Percentiles rank a stretch among this genome's conserved stretches.
These are phyloP conservation scores for Eucalyptus virginea DNA, from an alignment of 345 rosid species.

Conservation along the genomic window DNA sequence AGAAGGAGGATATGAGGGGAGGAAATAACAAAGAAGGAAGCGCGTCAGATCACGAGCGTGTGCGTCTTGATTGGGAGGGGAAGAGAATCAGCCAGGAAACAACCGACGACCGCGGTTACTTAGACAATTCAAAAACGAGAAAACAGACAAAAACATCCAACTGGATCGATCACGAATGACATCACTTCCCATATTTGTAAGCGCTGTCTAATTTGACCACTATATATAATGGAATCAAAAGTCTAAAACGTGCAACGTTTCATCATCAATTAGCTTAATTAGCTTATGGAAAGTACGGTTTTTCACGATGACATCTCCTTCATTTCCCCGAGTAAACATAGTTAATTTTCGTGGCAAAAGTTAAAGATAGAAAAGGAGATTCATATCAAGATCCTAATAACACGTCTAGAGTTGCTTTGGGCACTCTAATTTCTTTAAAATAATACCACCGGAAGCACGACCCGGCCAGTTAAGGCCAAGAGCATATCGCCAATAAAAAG, in stretches of 20 bases:
- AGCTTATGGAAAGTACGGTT: not conserved
- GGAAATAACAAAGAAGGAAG: not conserved
- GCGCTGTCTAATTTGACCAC: not conserved
- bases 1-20: not conserved
- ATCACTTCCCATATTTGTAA: not conserved
- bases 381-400: not conserved
- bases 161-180: not conserved
- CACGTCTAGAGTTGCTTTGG: conserved; percentile 12
- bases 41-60: not conserved
- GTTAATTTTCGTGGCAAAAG: not conserved
- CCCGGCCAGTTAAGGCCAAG: not conserved
- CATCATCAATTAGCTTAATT: not conserved
- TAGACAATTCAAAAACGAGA: not conserved
- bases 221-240: not conserved
- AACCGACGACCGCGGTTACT: not conserved
- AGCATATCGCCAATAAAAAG: no score
- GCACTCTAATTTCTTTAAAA: conserved; percentile 42
- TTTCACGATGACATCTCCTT: not conserved
- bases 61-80: not conserved
- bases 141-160: not conserved
- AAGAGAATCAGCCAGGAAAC: not conserved
- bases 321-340: not conserved
- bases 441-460: not conserved
- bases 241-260: not conserved
- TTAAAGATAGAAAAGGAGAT: not conserved